phyloP scores from a whole-genome alignment of 2,329 filamentous ascomycete species.

The Gaeumannomyces sp. region DNA sequence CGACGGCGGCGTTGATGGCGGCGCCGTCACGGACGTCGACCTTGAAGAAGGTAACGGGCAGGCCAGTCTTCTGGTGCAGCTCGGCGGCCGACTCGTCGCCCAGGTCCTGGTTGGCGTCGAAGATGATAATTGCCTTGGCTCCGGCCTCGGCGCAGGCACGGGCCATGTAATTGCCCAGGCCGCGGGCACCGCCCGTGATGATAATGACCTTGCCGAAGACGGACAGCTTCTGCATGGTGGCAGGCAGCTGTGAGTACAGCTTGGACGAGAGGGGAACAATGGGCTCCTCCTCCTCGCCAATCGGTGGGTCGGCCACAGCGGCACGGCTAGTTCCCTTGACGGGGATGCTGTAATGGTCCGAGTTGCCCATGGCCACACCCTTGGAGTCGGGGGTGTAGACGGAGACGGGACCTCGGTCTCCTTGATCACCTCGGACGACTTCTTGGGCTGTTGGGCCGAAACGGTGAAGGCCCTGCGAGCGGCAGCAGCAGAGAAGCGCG shows the following conservation, averaged over 20 bases:
- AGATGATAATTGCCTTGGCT: constrained; percentile 65
- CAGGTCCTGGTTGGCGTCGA: constrained; percentile 70
- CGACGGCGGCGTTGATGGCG: constrained; percentile 64
- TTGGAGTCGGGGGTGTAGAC: constrained; percentile 44
- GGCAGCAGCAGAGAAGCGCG: constrained; percentile 11
- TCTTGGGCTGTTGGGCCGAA: constrained; percentile 31
- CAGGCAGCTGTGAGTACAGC: constrained; percentile 51
- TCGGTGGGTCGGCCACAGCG: constrained; percentile 23
- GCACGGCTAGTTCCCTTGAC: constrained; percentile 40
- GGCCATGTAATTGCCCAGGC: constrained; percentile 74
- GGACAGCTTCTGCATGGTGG: constrained; percentile 63
- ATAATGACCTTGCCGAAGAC: constrained; percentile 66
- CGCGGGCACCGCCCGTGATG: constrained; percentile 68
- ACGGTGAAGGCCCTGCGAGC: constrained; percentile 29
- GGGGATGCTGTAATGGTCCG: constrained; percentile 50
- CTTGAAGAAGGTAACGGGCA: constrained; percentile 71
- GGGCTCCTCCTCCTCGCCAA: constrained; percentile 37
- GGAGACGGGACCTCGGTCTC: constrained; percentile 52
- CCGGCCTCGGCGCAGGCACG: constrained; percentile 71
- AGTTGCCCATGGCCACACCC: constrained; percentile 31
- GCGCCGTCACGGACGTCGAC: constrained; percentile 69
- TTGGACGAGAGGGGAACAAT: constrained; percentile 47
- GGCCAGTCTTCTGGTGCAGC: constrained; percentile 64
- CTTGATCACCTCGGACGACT: constrained; percentile 42
- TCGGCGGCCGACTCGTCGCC: constrained; percentile 64